These are phyloP conservation scores for Arachis stenosperma DNA, from an alignment of 306 rosid genomes.

Conservation along the genomic window DNA sequence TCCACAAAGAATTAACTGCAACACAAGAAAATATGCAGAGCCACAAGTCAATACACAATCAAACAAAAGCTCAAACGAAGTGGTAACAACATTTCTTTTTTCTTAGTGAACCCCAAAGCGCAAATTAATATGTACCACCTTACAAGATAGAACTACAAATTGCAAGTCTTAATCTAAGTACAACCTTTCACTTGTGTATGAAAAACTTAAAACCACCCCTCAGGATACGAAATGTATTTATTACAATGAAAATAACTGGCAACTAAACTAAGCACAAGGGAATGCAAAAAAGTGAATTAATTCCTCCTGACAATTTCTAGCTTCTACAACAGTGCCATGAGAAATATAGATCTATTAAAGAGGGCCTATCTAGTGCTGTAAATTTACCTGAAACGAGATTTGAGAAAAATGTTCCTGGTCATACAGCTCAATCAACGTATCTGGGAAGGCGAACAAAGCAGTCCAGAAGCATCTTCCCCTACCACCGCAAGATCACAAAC, in stretches of 20 bases:
- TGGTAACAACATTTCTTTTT: too few species aligned
- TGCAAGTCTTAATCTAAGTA: slow-evolving; percentile 39
- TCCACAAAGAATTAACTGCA: too few species aligned
- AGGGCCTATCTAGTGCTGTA: slow-evolving; percentile 44
- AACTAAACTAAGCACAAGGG: slow-evolving; percentile 26
- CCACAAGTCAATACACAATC: too few species aligned
- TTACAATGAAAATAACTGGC: slow-evolving; percentile 41
- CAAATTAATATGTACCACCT: slow-evolving; percentile 36
- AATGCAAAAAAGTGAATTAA: slow-evolving; percentile 34
- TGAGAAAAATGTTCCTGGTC: slow-evolving; percentile 42
- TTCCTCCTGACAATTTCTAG: slow-evolving; percentile 42
- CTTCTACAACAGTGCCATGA: slow-evolving; percentile 36
- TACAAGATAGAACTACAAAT: slow-evolving; percentile 35
- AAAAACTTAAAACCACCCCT: slow-evolving; percentile 41
- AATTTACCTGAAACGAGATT: slow-evolving; percentile 44
- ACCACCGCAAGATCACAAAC: slow-evolving; percentile 89
- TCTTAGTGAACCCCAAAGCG: too few species aligned
- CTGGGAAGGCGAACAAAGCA: slow-evolving; percentile 85
- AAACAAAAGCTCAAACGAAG: too few species aligned
- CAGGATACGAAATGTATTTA: slow-evolving; percentile 36
- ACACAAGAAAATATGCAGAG: too few species aligned
- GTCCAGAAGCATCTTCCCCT: slow-evolving; percentile 94
- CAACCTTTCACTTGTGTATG: slow-evolving; percentile 41
- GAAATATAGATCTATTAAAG: slow-evolving; percentile 31
- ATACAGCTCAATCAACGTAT: slow-evolving; percentile 59